Evolutionary conservation across 306 rosid species (phyloP).

Genomic region (Fragaria ananassa): DNA sequence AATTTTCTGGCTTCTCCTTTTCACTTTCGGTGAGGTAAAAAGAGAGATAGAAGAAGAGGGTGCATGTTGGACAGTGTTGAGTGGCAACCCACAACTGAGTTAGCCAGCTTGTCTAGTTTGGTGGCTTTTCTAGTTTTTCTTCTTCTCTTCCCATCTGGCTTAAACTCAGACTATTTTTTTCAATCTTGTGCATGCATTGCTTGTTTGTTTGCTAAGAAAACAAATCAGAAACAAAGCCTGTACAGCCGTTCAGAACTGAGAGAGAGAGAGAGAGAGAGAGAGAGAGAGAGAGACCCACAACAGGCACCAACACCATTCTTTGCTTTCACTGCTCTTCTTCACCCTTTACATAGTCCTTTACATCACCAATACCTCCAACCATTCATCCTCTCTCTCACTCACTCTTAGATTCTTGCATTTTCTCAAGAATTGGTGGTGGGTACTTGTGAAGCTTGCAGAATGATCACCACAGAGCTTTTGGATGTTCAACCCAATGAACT

Average conservation of each 20-base stretch:
- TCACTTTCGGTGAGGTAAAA: conserved; percentile 20
- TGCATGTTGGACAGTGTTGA: background rate
- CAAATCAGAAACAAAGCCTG: background rate
- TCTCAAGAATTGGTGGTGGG: conserved; percentile 9
- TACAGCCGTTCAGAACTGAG: conserved; percentile 11
- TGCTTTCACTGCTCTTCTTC: conserved; percentile 38
- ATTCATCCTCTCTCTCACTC: background rate
- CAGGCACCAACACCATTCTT: conserved; percentile 11
- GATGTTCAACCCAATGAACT: conserved; percentile 68
- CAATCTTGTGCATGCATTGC: background rate
- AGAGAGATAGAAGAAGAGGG: background rate
- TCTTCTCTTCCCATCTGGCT: background rate
- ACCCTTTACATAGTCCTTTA: conserved; percentile 10
- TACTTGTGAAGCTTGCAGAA: background rate
- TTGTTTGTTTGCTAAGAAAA: conserved; percentile 13
- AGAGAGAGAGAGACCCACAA: conserved; percentile 16
- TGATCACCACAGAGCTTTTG: conserved; percentile 68
- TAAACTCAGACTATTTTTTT: background rate
- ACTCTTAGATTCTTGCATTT: conserved; percentile 9
- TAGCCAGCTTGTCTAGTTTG: background rate
- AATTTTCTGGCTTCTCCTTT: background rate
- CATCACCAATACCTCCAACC: conserved; percentile 1
- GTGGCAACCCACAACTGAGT: conserved; percentile 10
- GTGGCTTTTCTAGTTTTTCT: background rate
- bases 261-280: conserved; percentile 10